Base-by-base conservation (phyloP, 176 grass and related monocot species). In the Oryza glaberrima region DNA sequence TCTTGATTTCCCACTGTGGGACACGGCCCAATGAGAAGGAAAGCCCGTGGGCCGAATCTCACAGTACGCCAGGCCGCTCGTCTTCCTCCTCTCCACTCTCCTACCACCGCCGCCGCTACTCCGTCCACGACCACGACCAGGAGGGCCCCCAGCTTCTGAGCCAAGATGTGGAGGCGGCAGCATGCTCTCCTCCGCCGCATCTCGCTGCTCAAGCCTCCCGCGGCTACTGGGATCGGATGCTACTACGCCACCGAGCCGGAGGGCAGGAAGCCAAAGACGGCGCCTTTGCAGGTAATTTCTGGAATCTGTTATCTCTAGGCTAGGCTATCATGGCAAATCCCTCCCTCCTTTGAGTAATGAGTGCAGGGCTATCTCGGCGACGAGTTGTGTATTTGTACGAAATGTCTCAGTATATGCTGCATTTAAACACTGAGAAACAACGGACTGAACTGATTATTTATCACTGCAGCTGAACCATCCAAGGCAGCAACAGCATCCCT, bases 111-210 rank as follows among this genome's bases (percentile, higher is more conserved):
- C 40, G 40, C 40, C 6, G 40, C 40, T 41, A 41, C 40, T 41
- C 40, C 40, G 7, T 41, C 40, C 40, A 41, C 38, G 38, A 6
- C 36, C 36, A 38, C 36, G 36, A 38, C 38, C 38, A 40, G 6
- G 38, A 40, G 38, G 6, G 38, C 38, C 6, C 38, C 38, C 38
- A 40, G 38, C 38, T 40, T 44, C 43, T 44, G 8, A 9, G 19
- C 5, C 20, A 22, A 61, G 49, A 86, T 86, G 84, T 86, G 84
- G 84, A 77, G 69, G 30, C 77, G 77, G 30, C 58, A 79, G 43
- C 77, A 80, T 19, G 44, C 43, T n/a, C 69, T 86, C 70, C 70
- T 68, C 12, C 60, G 46, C 23, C 70, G 61, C 61, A 13, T 86
- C 45, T 52, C 77, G 20, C 10, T 15, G 28, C 25, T 32, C 79